Conservation (phyloP, 352 stramenopile genomes). For the Phytopythium mirpurense region DNA sequence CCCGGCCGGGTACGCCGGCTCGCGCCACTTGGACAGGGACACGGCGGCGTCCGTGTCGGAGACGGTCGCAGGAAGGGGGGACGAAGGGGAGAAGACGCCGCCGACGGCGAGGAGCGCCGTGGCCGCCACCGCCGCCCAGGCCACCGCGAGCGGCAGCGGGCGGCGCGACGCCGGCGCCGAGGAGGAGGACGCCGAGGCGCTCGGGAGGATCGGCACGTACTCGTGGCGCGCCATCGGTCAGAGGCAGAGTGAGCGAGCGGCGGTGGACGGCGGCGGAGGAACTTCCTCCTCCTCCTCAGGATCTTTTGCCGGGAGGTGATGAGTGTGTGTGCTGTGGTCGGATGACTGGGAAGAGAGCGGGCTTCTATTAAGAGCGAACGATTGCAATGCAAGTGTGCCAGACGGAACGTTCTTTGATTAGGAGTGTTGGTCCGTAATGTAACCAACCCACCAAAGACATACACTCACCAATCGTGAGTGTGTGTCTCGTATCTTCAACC, state of each 20-base stretch:
- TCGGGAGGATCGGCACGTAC: slow-evolving; percentile 23
- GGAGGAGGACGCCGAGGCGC: neutral
- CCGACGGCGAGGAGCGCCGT: slow-evolving; percentile 9
- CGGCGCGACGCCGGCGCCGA: slow-evolving; percentile 1
- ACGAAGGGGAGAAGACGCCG: neutral
- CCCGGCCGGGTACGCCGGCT: slow-evolving; percentile 13
- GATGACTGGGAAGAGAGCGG: slow-evolving; percentile 1
- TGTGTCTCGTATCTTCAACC: too few species aligned
- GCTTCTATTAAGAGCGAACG: neutral
- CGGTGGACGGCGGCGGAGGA: neutral
- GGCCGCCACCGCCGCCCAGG: slow-evolving; percentile 17
- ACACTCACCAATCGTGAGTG: too few species aligned
- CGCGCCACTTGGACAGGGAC: slow-evolving; percentile 1
- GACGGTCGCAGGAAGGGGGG: neutral
- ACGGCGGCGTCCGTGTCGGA: neutral
- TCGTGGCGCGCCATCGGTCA: slow-evolving; percentile 11
- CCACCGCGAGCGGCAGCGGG: slow-evolving; percentile 18
- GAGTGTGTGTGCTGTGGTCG: neutral
- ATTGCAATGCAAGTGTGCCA: neutral
- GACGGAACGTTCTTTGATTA: too few species aligned
- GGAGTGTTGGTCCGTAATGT: too few species aligned
- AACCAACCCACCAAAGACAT: too few species aligned
- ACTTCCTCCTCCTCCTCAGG: too few species aligned
- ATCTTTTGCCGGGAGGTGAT: neutral
- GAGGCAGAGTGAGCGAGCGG: slow-evolving; percentile 6